Percentiles rank a stretch among this genome's conserved stretches.
phyloP scores from a whole-genome alignment of 2,329 filamentous ascomycete species.

The Fusarium sp. region DNA sequence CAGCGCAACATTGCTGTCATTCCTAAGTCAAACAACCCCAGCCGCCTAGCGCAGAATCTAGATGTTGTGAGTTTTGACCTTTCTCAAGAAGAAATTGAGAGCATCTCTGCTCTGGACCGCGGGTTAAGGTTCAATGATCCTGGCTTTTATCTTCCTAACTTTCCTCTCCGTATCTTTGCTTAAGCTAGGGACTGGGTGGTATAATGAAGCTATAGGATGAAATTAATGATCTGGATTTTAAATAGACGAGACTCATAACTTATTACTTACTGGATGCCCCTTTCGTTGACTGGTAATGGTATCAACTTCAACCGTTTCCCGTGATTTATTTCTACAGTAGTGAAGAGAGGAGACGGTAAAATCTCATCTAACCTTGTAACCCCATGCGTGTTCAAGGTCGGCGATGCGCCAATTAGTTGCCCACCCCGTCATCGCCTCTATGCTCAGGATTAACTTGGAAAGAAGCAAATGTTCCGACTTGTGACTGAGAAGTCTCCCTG shows the following conservation, averaged over 20 bases:
- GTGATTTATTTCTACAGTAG: background rate
- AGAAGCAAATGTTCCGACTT: constrained; percentile 53
- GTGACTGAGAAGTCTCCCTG: constrained; percentile 64
- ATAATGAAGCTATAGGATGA: background rate
- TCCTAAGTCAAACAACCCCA: constrained; percentile 68
- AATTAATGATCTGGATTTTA: background rate
- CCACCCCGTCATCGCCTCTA: constrained; percentile 64
- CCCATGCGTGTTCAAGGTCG: constrained; percentile 58
- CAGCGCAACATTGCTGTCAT: constrained; percentile 72
- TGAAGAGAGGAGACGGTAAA: background rate
- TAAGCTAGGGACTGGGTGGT: constrained; percentile 4
- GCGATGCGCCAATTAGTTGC: constrained; percentile 62
- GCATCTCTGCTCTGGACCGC: constrained; percentile 63
- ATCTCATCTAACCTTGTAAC: constrained; percentile 46
- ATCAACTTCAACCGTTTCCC: background rate
- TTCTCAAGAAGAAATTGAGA: constrained; percentile 62
- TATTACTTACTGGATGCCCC: background rate
- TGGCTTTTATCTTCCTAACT: constrained; percentile 47
- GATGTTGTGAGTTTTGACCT: constrained; percentile 66
- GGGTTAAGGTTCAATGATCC: constrained; percentile 68
- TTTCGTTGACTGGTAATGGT: background rate
- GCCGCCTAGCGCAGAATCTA: constrained; percentile 63
- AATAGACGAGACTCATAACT: background rate
- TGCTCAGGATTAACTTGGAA: constrained; percentile 57
- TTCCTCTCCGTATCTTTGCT: constrained; percentile 64